Evolutionary conservation across 352 stramenopile genomes (phyloP).

Genomic region (Phytophthora boehmeriae): DNA sequence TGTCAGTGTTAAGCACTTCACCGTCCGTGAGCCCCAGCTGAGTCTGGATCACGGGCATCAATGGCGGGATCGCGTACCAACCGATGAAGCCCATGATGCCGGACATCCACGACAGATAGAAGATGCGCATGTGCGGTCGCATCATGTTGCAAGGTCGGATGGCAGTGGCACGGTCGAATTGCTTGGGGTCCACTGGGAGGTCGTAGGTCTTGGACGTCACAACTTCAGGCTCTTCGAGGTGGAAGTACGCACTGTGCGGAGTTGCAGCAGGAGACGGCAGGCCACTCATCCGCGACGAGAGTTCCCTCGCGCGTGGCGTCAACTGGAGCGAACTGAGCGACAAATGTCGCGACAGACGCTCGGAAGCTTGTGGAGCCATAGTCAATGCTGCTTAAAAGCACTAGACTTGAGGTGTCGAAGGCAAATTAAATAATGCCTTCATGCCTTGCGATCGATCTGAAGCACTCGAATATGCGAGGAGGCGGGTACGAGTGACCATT

Average conservation of each 20-base stretch:
- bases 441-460: constrained; percentile 1
- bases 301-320: constrained; percentile 26
- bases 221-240: constrained; percentile 26
- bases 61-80: constrained; percentile 95
- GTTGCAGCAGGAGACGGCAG: constrained; percentile 25
- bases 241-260: constrained; percentile 27
- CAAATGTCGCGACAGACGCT: constrained; percentile 8
- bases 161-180: constrained; percentile 74
- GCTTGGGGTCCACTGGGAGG: constrained; percentile 51
- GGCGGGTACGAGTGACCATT: constrained; percentile 2
- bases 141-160: constrained; percentile 83
- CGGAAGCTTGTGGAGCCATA: constrained; percentile 22
- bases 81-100: constrained; percentile 95
- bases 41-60: constrained; percentile 92
- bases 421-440: constrained; percentile 27
- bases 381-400: neutral
- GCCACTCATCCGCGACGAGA: constrained; percentile 23
- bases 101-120: constrained; percentile 92
- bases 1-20: constrained; percentile 93
- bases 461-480: neutral
- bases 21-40: constrained; percentile 85
- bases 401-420: constrained; percentile 3
- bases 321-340: constrained; percentile 31
- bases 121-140: constrained; percentile 94
- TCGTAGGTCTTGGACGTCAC: constrained; percentile 42